Base-by-base conservation (phyloP, 2,329 filamentous ascomycete species). In the Exophiala sp. region DNA sequence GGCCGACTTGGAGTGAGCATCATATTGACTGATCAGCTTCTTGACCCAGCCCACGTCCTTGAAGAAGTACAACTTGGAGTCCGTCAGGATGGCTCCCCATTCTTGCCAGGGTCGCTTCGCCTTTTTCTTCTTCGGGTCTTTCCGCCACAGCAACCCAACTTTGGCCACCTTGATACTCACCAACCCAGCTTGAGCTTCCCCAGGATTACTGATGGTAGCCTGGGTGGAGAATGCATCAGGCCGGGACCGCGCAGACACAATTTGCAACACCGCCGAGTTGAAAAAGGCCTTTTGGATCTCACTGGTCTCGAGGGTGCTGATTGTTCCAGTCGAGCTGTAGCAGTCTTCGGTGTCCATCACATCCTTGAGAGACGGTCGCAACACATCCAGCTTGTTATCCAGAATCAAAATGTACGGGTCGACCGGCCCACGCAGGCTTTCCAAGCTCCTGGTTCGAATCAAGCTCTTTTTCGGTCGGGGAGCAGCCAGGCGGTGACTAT, bases 111-210 rank as follows among this genome's bases (percentile, higher is more conserved):
- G 91, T 9, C 91, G 96, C 37, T 91, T 80, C 0, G 89, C 85
- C 68, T 94, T 95, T 70, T 93, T 91, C 70, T 91, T 95, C 71
- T 95, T 96, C 1, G 78, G 73, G 57, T 95, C 89, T 65, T 98
- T 98, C 38, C 93, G 82, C 93, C 93, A 98, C 24, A 98, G 67
- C 1, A 95, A 73, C 2, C 93, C 93, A 43, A 98, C 90, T 67
- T 97, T 98, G 38, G 91, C 95, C 39, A 97, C 86, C 61, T 95
- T 95, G 64, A 98, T 95, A 67, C 97, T 91, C 9, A 98, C 91
- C 51, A 98, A 85, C 10, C 93, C 93, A 2, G 89, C 88, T 58
- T 93, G 87, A 1, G 88, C 87, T 55, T 93, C 88, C 21, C 87
- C 77, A 0, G 90, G 88, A 58, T 95, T 95, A 24, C 82, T 84